Base-by-base conservation (phyloP, 805 yeast genomes). In the Tetrapisispora iriomotensis region DNA sequence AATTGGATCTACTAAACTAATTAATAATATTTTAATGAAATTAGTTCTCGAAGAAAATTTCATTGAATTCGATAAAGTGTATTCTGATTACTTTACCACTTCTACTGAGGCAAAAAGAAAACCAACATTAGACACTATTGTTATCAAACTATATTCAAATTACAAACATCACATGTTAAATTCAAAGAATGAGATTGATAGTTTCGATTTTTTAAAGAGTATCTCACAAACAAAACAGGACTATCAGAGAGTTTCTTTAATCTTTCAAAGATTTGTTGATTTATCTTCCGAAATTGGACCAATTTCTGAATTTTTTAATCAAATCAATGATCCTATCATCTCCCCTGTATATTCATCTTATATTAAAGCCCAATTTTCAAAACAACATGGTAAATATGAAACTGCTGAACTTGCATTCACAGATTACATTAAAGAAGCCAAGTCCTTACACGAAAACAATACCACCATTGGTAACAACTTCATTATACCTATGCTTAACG, bases 331-430 rank as follows among this genome's bases (percentile, higher is more conserved):
- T 22, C 54, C 52, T 1, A 13, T 47, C 4, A 48, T 50, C 35
- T 37, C 51, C 14, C 44, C 44, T 36, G 49, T 49, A 31, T 52
- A 43, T 30, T 53, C 50, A 4, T 22, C 37, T 10, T 53, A 53
- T 40, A 52, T 56, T 25, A 27, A 29, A 3, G 56, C 61, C 4
- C 59, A 54, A 36, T 56, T 53, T 18, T 9, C 18, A 8, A 56
- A 54, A 26, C 41, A 32, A 6, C 43, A 40, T 21, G 60, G 58
- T 4, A 45, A 47, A 17, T 37, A 45, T 24, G 37, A 41, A 3
- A 38, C 30, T 6, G 58, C 61, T 9, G 60, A 58, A 36, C 38
- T 36, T 13, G 36, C 53, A 14, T 54, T 55, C 39, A 48, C 49
- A 23, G 44, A 46, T 2, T 58, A 43, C 29, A 28, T 50, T 32